Conservation (phyloP, 768 basidiomycete species). For the Trametes cinnabarina region DNA sequence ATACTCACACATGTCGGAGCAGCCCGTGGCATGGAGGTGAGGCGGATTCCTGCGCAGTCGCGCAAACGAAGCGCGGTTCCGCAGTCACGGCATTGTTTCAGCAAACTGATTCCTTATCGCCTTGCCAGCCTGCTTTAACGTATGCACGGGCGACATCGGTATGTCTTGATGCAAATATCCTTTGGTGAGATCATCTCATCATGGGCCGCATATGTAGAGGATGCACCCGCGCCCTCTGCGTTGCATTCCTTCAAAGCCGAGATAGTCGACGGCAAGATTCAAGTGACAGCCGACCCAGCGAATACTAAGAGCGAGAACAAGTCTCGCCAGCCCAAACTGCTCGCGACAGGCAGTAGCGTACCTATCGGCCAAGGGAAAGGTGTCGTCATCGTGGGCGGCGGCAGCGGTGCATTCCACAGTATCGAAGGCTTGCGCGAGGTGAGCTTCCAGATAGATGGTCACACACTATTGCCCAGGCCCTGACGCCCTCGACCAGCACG, state of each 20-base stretch:
- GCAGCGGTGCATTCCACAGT: constrained; percentile 72
- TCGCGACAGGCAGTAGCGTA: constrained; percentile 44
- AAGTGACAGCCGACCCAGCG: constrained; percentile 67
- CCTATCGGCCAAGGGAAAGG: constrained; percentile 41
- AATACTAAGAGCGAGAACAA: constrained; percentile 66
- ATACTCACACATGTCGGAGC: neutral
- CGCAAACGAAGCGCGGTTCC: too few relatives aligned
- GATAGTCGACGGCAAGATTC: constrained; percentile 69
- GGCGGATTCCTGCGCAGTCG: constrained; percentile 6
- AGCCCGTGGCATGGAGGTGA: constrained; percentile 89
- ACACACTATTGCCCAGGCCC: neutral
- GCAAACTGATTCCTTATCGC: neutral
- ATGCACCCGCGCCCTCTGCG: constrained; percentile 80
- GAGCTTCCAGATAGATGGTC: constrained; percentile 12
- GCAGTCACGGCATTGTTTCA: neutral
- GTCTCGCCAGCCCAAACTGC: constrained; percentile 57
- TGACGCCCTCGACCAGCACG: too few relatives aligned
- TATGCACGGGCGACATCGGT: constrained; percentile 83
- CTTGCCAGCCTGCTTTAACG: constrained; percentile 76
- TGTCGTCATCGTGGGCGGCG: constrained; percentile 85
- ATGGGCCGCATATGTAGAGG: constrained; percentile 49
- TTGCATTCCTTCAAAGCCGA: constrained; percentile 75
- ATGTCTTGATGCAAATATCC: constrained; percentile 22
- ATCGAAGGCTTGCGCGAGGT: constrained; percentile 84
- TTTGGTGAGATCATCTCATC: constrained; percentile 18